Evolutionary conservation across 1,284 basidiomycete genomes (phyloP).

Genomic region (Coniferiporia sulphurascens): DNA sequence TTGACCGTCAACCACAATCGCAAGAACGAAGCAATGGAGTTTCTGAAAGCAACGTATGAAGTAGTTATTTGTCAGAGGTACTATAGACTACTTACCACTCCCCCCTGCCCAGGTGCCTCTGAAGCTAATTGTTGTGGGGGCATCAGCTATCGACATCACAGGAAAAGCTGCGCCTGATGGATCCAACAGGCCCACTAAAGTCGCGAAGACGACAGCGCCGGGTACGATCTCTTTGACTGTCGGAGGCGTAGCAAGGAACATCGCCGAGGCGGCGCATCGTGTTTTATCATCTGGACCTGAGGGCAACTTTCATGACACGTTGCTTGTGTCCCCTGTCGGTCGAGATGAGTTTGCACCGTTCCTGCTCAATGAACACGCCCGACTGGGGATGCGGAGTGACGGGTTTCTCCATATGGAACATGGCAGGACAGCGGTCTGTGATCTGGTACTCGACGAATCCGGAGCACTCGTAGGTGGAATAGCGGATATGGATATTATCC

Average conservation of each 20-base stretch:
- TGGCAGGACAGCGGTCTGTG: conserved; percentile 73
- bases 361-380: conserved; percentile 50
- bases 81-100: neutral
- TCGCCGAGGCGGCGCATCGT: conserved; percentile 84
- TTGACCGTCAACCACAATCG: neutral
- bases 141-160: conserved; percentile 84
- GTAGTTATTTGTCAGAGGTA: neutral
- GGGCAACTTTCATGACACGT: conserved; percentile 29
- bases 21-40: neutral
- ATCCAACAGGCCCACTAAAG: conserved; percentile 27
- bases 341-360: conserved; percentile 68
- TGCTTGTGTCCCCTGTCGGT: conserved; percentile 63
- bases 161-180: conserved; percentile 39
- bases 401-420: conserved; percentile 52
- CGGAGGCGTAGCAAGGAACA: conserved; percentile 93
- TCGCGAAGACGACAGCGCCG: conserved; percentile 70
- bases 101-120: conserved; percentile 23
- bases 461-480: conserved; percentile 81
- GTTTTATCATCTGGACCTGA: conserved; percentile 39
- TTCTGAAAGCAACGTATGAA: neutral
- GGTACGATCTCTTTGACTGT: conserved; percentile 71
- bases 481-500: conserved; percentile 84
- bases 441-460: conserved; percentile 69
- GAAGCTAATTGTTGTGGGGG: conserved; percentile 70
- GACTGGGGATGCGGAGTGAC: conserved; percentile 75